Conservation (phyloP, 768 basidiomycete species). For the Hemileccinum rubropunctum region DNA sequence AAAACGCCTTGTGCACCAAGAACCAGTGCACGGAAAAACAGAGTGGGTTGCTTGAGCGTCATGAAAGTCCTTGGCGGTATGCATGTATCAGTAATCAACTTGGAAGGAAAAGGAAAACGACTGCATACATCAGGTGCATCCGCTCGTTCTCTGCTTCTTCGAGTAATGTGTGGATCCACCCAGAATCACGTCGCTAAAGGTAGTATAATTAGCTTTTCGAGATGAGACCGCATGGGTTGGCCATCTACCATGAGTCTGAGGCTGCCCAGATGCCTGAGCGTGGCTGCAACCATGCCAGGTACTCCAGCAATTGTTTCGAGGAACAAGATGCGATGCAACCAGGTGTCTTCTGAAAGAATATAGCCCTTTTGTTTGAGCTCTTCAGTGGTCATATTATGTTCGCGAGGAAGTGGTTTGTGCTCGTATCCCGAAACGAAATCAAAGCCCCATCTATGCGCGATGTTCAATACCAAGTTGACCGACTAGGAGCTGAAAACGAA, state of each 20-base stretch:
- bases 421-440: conserved; percentile 87
- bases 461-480: conserved; percentile 2
- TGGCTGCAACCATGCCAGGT: conserved; percentile 93
- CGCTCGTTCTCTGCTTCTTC: conserved; percentile 97
- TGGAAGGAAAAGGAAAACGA: conserved; percentile 2
- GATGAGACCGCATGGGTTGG: conserved; percentile 6
- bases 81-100: conserved; percentile 15
- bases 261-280: conserved; percentile 83
- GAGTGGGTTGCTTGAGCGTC: conserved; percentile 78
- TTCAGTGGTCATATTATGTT: conserved; percentile 61
- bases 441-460: conserved; percentile 54
- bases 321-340: conserved; percentile 69
- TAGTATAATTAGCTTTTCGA: conserved; percentile 5
- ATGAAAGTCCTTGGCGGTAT: conserved; percentile 78
- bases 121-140: conserved; percentile 81
- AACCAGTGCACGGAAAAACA: conserved; percentile 77
- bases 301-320: conserved; percentile 93
- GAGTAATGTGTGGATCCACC: conserved; percentile 90
- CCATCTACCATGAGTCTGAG: conserved; percentile 77
- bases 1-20: conserved; percentile 92
- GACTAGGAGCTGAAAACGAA: conserved; percentile 17
- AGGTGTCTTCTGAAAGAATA: conserved; percentile 68
- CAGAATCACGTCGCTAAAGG: conserved; percentile 49
- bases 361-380: conserved; percentile 76
- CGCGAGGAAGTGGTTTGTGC: conserved; percentile 60